phyloP scores from a whole-genome alignment of 495 filamentous ascomycete species.

The Emericellopsis terricola region DNA sequence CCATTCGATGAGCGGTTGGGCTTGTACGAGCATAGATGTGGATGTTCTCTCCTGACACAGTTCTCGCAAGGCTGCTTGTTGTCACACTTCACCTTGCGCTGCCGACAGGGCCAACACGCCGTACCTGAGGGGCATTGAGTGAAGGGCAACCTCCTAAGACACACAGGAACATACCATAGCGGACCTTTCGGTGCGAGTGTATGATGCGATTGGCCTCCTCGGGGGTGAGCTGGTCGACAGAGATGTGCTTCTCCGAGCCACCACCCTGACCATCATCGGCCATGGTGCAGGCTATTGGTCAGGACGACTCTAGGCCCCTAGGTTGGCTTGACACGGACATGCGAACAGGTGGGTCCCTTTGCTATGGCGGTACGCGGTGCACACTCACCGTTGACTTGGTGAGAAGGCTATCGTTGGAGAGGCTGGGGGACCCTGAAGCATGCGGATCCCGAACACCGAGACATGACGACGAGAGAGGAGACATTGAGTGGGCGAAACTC shows the following conservation, averaged over 20 bases:
- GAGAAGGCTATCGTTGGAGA: too few species aligned
- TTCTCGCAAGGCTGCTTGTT: slow-evolving; percentile 56
- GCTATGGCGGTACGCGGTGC: neutral
- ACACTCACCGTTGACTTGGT: neutral
- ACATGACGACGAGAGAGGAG: neutral
- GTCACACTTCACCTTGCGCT: slow-evolving; percentile 60
- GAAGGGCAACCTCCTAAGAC: slow-evolving; percentile 3
- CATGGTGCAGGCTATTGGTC: slow-evolving; percentile 1
- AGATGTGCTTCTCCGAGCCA: slow-evolving; percentile 17
- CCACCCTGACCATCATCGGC: slow-evolving; percentile 9
- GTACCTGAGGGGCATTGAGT: slow-evolving; percentile 20
- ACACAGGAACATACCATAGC: slow-evolving; percentile 29
- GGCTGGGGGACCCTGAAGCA: neutral
- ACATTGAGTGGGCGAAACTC: neutral
- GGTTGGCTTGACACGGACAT: too few species aligned
- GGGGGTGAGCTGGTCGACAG: slow-evolving; percentile 30
- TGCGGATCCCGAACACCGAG: slow-evolving; percentile 2
- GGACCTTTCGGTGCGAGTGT: slow-evolving; percentile 38
- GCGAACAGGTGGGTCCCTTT: slow-evolving; percentile 1
- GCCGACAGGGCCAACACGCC: slow-evolving; percentile 57
- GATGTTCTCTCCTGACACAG: slow-evolving; percentile 55
- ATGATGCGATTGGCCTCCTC: slow-evolving; percentile 41
- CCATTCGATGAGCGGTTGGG: slow-evolving; percentile 41
- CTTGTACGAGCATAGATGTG: slow-evolving; percentile 55
- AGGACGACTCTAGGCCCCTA: too few species aligned